Percentiles rank a stretch among this genome's conserved stretches.
Conservation (phyloP, 2,329 filamentous ascomycete genomes). For the Beauveria rudraprayagi region DNA sequence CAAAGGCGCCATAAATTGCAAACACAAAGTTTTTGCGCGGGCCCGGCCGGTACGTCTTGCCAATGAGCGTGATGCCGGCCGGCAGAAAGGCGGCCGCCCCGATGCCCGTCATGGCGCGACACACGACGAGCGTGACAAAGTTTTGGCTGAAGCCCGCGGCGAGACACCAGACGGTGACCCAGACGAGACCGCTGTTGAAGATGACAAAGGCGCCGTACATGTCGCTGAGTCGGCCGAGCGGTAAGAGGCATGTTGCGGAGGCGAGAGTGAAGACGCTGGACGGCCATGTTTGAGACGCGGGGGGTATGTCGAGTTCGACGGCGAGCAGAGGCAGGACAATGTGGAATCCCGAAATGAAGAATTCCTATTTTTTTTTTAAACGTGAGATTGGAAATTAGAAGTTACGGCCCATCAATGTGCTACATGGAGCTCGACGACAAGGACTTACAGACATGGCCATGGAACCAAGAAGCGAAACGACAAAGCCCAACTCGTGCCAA, state of each 20-base stretch:
- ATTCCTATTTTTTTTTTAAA: constrained; percentile 42
- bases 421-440: background rate
- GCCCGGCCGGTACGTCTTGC: constrained; percentile 57
- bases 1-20: constrained; percentile 47
- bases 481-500: constrained; percentile 49
- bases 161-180: constrained; percentile 58
- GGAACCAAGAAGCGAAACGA: constrained; percentile 50
- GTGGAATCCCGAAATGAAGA: constrained; percentile 65
- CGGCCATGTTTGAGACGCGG: constrained; percentile 53
- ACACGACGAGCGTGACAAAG: constrained; percentile 58
- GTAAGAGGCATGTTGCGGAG: constrained; percentile 48
- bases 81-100: constrained; percentile 62
- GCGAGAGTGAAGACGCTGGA: constrained; percentile 51
- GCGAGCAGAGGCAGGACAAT: constrained; percentile 61
- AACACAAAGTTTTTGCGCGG: constrained; percentile 61
- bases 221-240: constrained; percentile 50
- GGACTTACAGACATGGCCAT: constrained; percentile 47
- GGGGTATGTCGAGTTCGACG: constrained; percentile 53
- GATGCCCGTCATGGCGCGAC: constrained; percentile 60
- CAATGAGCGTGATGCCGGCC: constrained; percentile 58
- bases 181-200: constrained; percentile 46
- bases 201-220: constrained; percentile 51
- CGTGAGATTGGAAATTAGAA: too few species aligned
- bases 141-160: constrained; percentile 57
- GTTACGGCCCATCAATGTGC: too few species aligned